Evolutionary conservation across 2,329 filamentous ascomycete species (phyloP).

Genomic region (Tolypocladium endophyticum): DNA sequence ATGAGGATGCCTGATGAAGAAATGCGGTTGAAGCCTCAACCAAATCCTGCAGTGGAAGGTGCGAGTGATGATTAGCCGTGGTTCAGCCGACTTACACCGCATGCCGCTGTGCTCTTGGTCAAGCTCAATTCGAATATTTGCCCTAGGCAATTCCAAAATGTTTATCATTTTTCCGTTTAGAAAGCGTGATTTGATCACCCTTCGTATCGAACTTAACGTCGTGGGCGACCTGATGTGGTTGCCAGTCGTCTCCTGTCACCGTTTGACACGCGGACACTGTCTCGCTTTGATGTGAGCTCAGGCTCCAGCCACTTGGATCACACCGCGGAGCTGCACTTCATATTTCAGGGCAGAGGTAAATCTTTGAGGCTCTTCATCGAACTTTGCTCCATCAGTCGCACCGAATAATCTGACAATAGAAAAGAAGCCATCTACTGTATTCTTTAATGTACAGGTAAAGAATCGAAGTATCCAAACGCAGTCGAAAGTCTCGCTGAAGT

Average conservation of each 20-base stretch:
- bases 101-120: background rate
- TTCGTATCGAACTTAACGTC: background rate
- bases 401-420: background rate
- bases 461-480: background rate
- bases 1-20: background rate
- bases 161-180: background rate
- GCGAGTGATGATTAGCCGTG: slow-evolving; percentile 1
- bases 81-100: slow-evolving; percentile 7
- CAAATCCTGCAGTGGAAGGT: background rate
- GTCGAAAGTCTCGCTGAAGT: background rate
- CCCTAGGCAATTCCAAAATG: background rate
- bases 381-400: no score
- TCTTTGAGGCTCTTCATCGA: background rate
- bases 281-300: background rate
- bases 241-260: background rate
- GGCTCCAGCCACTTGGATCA: no score
- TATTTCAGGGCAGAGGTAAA: background rate
- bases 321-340: background rate
- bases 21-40: background rate
- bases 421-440: background rate
- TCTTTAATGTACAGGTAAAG: background rate
- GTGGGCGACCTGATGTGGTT: background rate
- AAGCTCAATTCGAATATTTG: background rate
- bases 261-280: background rate
- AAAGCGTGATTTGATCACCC: background rate